Percentiles rank a stretch among this genome's conserved stretches.
Conservation (phyloP, 805 yeast species). For the Cyberlindnera lachancei region DNA sequence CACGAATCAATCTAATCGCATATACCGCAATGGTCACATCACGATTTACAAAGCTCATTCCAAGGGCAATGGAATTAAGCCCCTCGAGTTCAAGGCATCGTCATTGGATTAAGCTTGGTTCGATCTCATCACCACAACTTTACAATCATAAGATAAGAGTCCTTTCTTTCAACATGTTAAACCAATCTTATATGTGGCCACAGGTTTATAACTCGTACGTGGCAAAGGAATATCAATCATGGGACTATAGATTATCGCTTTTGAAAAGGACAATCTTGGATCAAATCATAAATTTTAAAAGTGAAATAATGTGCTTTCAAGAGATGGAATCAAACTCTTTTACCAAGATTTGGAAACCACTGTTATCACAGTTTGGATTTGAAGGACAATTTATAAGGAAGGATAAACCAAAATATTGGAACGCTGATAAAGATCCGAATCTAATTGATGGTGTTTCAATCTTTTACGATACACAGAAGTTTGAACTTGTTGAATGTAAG, state of each 20-base stretch:
- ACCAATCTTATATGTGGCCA: constrained; percentile 54
- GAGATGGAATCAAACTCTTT: constrained; percentile 42
- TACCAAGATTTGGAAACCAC: constrained; percentile 30
- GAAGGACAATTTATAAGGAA: constrained; percentile 42
- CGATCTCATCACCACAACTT: background rate
- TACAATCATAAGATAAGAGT: constrained; percentile 21
- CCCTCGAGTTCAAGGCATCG: constrained; percentile 13
- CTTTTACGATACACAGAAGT: constrained; percentile 41
- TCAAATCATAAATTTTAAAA: constrained; percentile 25
- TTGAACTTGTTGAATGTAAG: constrained; percentile 31
- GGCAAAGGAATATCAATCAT: constrained; percentile 36
- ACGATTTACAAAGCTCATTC: background rate
- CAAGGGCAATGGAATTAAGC: constrained; percentile 2
- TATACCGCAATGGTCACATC: background rate
- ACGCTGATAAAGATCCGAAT: constrained; percentile 28
- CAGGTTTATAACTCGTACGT: constrained; percentile 45
- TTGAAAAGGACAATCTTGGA: constrained; percentile 30
- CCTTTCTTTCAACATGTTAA: constrained; percentile 39
- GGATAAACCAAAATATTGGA: constrained; percentile 48
- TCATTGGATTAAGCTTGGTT: constrained; percentile 12
- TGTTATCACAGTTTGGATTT: constrained; percentile 30
- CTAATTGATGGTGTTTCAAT: constrained; percentile 54
- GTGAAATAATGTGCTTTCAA: constrained; percentile 57
- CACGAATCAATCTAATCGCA: no score
- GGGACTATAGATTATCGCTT: constrained; percentile 41